phyloP scores from a whole-genome alignment of 2,329 filamentous ascomycete genomes.

The Metarhizium robertsii region DNA sequence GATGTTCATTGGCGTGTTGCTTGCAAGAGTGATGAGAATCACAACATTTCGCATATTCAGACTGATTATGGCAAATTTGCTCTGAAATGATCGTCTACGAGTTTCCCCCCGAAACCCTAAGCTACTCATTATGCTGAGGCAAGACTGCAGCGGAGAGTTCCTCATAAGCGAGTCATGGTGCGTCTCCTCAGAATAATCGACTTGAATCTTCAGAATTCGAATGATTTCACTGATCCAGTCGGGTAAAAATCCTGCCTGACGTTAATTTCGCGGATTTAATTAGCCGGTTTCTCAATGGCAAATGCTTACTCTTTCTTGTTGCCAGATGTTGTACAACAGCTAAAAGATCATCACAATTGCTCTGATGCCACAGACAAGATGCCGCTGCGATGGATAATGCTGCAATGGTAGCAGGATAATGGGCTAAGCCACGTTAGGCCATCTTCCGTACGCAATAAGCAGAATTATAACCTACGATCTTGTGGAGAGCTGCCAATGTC shows the following conservation, averaged over 20 bases:
- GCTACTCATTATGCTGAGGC: conserved; percentile 69
- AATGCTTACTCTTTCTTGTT: conserved; percentile 21
- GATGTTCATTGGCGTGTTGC: conserved; percentile 42
- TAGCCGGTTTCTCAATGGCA: background rate
- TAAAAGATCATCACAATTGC: conserved; percentile 62
- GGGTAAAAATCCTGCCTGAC: conserved; percentile 42
- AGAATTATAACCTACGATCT: conserved; percentile 30
- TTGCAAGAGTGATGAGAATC: conserved; percentile 55
- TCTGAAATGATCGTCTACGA: conserved; percentile 51
- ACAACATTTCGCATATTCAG: conserved; percentile 67
- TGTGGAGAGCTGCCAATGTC: conserved; percentile 39
- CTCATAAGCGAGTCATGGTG: conserved; percentile 63
- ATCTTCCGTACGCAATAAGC: background rate
- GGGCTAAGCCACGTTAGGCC: conserved; percentile 26
- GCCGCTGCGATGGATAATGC: conserved; percentile 46
- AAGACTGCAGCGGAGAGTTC: conserved; percentile 64
- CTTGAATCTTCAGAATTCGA: conserved; percentile 58
- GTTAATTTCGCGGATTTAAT: conserved; percentile 9
- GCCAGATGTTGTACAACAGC: conserved; percentile 49
- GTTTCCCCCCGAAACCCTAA: conserved; percentile 62
- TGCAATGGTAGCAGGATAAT: conserved; percentile 50
- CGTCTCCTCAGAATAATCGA: conserved; percentile 74
- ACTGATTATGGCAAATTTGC: conserved; percentile 66
- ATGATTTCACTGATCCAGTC: conserved; percentile 60
- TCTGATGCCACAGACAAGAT: conserved; percentile 33